Conservation (phyloP, 129 eudicot species). For the Oenanthe sinensis region DNA sequence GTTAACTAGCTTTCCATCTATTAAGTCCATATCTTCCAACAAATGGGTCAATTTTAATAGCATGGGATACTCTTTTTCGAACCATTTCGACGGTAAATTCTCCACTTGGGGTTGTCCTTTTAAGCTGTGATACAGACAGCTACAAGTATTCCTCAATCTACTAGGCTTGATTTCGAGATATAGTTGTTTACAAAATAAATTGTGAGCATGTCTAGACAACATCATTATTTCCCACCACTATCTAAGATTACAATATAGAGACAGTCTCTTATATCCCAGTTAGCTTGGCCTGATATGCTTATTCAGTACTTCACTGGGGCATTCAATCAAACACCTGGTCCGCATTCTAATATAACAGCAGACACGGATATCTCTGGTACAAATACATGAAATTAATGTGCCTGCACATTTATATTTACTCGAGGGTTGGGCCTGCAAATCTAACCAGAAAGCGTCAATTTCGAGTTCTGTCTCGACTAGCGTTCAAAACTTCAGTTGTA, state of each 20-base stretch:
- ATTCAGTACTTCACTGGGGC: not conserved
- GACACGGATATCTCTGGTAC: too few species aligned
- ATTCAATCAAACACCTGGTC: conserved; percentile 29
- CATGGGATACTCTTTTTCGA: conserved; percentile 36
- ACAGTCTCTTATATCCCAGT: not conserved
- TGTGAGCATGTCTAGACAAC: conserved; percentile 15
- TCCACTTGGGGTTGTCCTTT: conserved; percentile 23
- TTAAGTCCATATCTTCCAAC: conserved; percentile 48
- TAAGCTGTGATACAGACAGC: conserved; percentile 28
- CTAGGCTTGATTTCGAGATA: conserved; percentile 16
- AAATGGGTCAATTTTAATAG: conserved; percentile 43
- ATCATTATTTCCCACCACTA: conserved; percentile 16
- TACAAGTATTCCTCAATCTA: not conserved
- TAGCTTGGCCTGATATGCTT: not conserved
- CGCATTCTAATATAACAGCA: not conserved
- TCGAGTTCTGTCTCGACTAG: too few species aligned
- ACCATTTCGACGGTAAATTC: conserved; percentile 41
- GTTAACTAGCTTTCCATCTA: conserved; percentile 56
- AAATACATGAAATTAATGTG: too few species aligned
- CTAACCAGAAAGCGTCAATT: too few species aligned
- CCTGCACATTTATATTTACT: too few species aligned
- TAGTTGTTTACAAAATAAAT: conserved; percentile 16
- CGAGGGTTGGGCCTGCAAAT: too few species aligned
- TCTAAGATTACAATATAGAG: not conserved
- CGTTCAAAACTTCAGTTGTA: too few species aligned